Conservation (phyloP, 306 rosid species). For the Corylus heterophylla region DNA sequence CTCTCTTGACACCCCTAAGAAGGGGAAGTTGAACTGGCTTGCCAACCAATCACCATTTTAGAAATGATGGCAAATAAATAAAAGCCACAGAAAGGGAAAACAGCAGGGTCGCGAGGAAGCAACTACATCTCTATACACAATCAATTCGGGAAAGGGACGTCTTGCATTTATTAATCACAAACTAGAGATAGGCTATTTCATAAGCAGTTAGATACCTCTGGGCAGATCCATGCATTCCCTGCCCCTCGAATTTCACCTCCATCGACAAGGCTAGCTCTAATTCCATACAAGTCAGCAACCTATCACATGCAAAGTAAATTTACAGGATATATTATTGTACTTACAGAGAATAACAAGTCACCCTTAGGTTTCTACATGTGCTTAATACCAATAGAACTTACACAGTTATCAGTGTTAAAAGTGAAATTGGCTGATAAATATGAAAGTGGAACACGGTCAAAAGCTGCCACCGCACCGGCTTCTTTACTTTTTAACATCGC, state of each 20-base stretch:
- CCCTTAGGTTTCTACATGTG: neutral
- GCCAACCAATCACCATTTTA: neutral
- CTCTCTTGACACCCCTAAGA: neutral
- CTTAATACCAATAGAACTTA: constrained; percentile 45
- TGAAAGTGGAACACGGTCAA: constrained; percentile 89
- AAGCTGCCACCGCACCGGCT: constrained; percentile 90
- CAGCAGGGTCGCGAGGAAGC: neutral
- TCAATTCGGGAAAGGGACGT: neutral
- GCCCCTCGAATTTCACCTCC: constrained; percentile 99
- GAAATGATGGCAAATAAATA: neutral
- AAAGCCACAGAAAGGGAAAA: neutral
- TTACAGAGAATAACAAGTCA: constrained; percentile 1
- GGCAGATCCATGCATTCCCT: constrained; percentile 97
- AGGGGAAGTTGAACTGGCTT: neutral
- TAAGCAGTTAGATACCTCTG: constrained; percentile 66
- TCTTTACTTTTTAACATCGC: constrained; percentile 78
- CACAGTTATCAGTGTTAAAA: constrained; percentile 87
- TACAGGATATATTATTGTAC: constrained; percentile 27
- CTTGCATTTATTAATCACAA: constrained; percentile 6
- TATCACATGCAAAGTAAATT: constrained; percentile 36
- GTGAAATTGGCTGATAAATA: constrained; percentile 91
- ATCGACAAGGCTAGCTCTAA: constrained; percentile 88
- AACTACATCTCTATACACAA: neutral
- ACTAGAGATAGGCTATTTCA: constrained; percentile 15
- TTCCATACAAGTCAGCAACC: constrained; percentile 97